These are phyloP conservation scores for Candida saitoana DNA, from an alignment of 805 yeast genomes.

Conservation along the genomic window DNA sequence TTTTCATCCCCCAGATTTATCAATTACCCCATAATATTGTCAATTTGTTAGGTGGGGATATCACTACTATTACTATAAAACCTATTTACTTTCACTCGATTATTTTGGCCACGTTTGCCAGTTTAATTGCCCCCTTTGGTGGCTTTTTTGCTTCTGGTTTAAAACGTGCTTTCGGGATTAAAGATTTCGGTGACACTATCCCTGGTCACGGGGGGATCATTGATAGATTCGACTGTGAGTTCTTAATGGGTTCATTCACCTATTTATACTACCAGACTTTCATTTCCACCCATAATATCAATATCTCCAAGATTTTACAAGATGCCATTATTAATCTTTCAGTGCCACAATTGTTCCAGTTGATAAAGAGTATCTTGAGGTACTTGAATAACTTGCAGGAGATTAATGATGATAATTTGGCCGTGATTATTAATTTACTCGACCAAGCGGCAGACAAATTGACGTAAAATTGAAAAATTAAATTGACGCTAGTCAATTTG, in stretches of 20 bases:
- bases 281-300: constrained; percentile 66
- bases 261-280: constrained; percentile 92
- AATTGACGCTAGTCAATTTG: no score
- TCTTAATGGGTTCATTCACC: constrained; percentile 93
- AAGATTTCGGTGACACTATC: constrained; percentile 96
- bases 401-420: constrained; percentile 25
- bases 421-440: constrained; percentile 27
- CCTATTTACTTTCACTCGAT: constrained; percentile 91
- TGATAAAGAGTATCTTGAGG: constrained; percentile 55
- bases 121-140: constrained; percentile 96
- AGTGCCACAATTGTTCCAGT: constrained; percentile 58
- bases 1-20: constrained; percentile 77
- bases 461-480: no score
- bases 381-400: constrained; percentile 41
- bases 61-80: constrained; percentile 56
- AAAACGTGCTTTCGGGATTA: constrained; percentile 91
- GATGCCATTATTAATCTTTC: constrained; percentile 67
- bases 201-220: constrained; percentile 99
- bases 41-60: constrained; percentile 33
- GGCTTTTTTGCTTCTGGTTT: constrained; percentile 98
- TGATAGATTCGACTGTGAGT: constrained; percentile 96
- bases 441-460: no score
- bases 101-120: constrained; percentile 87
- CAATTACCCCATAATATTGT: constrained; percentile 68
- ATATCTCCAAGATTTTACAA: constrained; percentile 73